Evolutionary conservation across 2,329 filamentous ascomycete species (phyloP), one percentile per base, ranked within the genome.

Genomic region (Sclerotiophoma versabilis): DNA sequence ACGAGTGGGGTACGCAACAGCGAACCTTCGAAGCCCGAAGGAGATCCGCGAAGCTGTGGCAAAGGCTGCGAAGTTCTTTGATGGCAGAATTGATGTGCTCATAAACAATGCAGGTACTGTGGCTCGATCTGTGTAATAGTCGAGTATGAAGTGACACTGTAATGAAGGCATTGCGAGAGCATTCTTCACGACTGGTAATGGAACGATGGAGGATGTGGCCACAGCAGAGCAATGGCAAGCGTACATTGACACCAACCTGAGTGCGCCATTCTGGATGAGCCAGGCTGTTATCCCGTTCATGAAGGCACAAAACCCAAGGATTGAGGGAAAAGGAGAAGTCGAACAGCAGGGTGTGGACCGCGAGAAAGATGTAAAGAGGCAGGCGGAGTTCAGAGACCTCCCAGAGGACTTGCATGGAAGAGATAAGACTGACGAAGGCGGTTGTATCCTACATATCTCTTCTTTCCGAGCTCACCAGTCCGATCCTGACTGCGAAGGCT

Each of bases 381-480:
- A 60, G 3, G 53, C 54, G 7, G 64, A 67, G 9, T 67, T 65
- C 37, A 55, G 57, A 15, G 46, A 64, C 30, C 36, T 67, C 6
- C 64, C 61, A 8, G 26, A 56, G 9, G 62, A 58, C 17, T 20
- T 67, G 30, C 63, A 67, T 30, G 64, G 63, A 5, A 55, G 62
- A 7, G 59, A 64, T 38, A 67, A 59, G 15, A 38, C 62, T 14
- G 63, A 67, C 25, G 63, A 67, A 42, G 64, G 63, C 5, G 68
- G 69, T 8, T 67, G 62, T 41, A 67, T 73, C 36, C 71, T 83
- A 41, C 75, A 81, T 60, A 75, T 83, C 39, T 77, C 79, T 2
- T 81, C 78, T 1, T 82, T 81, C n/a, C 74, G 80, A 26, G 80
- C 80, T 1, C 63, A 76, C 39, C 80, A 81, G 70, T 76, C 76